Base-by-base conservation (phyloP, 768 basidiomycete genomes). In the Amanita polypyramis region DNA sequence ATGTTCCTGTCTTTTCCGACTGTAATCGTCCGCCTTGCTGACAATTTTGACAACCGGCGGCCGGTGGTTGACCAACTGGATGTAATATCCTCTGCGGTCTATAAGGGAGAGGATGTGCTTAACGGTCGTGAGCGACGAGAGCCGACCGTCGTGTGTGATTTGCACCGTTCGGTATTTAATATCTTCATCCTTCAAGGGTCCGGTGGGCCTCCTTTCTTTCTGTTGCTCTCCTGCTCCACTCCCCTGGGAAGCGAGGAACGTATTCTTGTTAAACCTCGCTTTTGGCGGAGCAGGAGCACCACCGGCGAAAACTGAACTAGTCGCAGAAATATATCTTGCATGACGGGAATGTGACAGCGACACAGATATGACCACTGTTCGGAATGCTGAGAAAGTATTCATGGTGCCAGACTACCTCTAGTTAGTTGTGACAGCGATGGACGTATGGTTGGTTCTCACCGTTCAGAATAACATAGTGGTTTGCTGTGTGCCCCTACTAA, bases 41-140 rank as follows among this genome's bases (percentile, higher is more conserved):
- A 79, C 55, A 21, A 86, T 59, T 51, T 72, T 77, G 32, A 89
- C 85, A 43, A 86, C 67, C 3, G 84, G 80, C 0, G 80, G 80
- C 0, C 63, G 49, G 0, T 64, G 54, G 2, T 65, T 56, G 33
- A 84, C 72, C 38, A 88, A 76, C 58, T 82, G 77, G 49, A 85
- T 60, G 53, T 70, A 68, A 48, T 68, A 63, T 0, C 63, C 65
- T 14, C 68, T 60, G 8, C 56, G 55, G 58, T 78, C 64, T 39
- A 77, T 56, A 15, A 62, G 52, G 6, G 60, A 59, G 54, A 88
- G 70, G 45, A 88, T 60, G 2, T 54, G 0, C 42, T 15, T 29
- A 85, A 68, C 4, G 57, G 57, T 7, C 55, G 59, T 2, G 65
- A 64, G 0, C 54, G 60, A 61, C 1, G 73, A 65, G 11, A 49